Conservation (phyloP, 2,329 filamentous ascomycete species). For the Aspergillus proliferans region DNA sequence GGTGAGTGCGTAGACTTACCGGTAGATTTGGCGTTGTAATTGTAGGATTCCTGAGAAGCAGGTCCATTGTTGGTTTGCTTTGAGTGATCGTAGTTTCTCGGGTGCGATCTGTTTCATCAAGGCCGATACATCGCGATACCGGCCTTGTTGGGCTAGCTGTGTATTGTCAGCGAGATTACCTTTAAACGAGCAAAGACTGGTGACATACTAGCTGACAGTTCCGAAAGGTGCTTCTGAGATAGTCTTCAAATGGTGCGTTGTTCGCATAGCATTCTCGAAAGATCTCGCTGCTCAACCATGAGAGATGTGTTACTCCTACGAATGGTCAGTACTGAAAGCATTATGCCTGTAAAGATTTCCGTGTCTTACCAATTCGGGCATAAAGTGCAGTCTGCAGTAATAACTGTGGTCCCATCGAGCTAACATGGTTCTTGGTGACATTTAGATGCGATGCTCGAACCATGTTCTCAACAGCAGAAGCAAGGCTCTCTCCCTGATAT, state of each 20-base stretch:
- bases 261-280: constrained; percentile 67
- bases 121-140: constrained; percentile 61
- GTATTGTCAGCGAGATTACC: constrained; percentile 1
- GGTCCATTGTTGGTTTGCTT: constrained; percentile 58
- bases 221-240: constrained; percentile 66
- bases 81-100: constrained; percentile 64
- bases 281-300: constrained; percentile 58
- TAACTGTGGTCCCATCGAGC: constrained; percentile 67
- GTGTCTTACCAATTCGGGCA: constrained; percentile 60
- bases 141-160: constrained; percentile 57
- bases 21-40: constrained; percentile 36
- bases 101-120: constrained; percentile 56
- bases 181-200: background rate
- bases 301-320: constrained; percentile 48
- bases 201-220: constrained; percentile 55
- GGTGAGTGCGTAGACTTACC: constrained; percentile 20
- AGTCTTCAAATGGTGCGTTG: constrained; percentile 66
- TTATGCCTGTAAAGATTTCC: no score
- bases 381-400: constrained; percentile 68
- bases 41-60: constrained; percentile 40
- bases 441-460: constrained; percentile 78
- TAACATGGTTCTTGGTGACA: constrained; percentile 66
- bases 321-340: constrained; percentile 17
- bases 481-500: constrained; percentile 49
- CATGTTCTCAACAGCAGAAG: constrained; percentile 66